Percentiles rank a stretch among this genome's conserved stretches.
These are phyloP conservation scores for Clarireedia monteithiana DNA, from an alignment of 2,329 filamentous ascomycete species.

Conservation along the genomic window DNA sequence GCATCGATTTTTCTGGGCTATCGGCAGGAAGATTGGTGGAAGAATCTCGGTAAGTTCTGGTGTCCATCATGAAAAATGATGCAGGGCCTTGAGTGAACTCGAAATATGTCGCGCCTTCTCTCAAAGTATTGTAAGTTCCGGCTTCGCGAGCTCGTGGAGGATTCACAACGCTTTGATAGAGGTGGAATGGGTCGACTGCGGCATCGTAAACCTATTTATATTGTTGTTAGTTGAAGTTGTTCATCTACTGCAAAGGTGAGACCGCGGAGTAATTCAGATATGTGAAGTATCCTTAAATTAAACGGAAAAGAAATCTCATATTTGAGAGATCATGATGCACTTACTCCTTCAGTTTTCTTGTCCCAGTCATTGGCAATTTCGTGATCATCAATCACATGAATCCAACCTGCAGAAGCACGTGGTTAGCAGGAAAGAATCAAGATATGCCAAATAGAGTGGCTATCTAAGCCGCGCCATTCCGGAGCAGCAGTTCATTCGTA, in stretches of 20 bases:
- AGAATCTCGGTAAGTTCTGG: slow-evolving; percentile 72
- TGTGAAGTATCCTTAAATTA: background rate
- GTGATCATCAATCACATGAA: slow-evolving; percentile 94
- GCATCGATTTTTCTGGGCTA: slow-evolving; percentile 71
- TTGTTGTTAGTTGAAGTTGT: too few species aligned
- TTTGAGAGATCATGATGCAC: background rate
- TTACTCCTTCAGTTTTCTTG: slow-evolving; percentile 66
- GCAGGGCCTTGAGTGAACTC: slow-evolving; percentile 84
- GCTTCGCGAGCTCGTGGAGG: slow-evolving; percentile 59
- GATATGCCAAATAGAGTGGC: background rate
- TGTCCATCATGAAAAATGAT: slow-evolving; percentile 92
- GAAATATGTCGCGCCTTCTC: slow-evolving; percentile 68
- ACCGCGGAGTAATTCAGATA: background rate
- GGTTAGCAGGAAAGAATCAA: background rate
- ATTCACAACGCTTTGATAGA: slow-evolving; percentile 81
- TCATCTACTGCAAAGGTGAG: too few species aligned
- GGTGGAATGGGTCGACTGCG: slow-evolving; percentile 54
- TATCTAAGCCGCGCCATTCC: background rate
- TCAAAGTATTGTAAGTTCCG: slow-evolving; percentile 31
- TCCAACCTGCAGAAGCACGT: slow-evolving; percentile 47
- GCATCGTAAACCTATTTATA: slow-evolving; percentile 29
- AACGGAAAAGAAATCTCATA: background rate
- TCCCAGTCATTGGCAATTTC: slow-evolving; percentile 96
- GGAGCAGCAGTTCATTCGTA: too few species aligned
- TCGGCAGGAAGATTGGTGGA: slow-evolving; percentile 53